These are phyloP conservation scores for Ustilago bromivora DNA, from an alignment of 1,284 basidiomycete species.

Conservation along the genomic window DNA sequence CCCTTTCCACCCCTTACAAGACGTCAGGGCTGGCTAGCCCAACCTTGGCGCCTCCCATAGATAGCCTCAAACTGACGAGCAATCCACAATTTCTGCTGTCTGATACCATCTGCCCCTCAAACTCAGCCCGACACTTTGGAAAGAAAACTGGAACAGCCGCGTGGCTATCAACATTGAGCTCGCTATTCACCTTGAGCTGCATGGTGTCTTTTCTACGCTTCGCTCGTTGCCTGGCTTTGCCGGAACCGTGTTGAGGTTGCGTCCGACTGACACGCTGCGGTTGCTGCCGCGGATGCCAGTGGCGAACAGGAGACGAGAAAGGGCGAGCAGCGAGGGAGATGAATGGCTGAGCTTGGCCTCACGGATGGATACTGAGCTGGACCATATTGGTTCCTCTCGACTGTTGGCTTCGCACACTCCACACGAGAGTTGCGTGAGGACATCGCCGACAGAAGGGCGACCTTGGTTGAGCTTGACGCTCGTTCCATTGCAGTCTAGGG, in stretches of 20 bases:
- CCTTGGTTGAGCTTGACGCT: conserved; percentile 10
- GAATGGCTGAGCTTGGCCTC: conserved; percentile 35
- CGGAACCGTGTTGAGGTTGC: conserved; percentile 11
- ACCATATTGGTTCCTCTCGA: conserved; percentile 30
- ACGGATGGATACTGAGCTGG: conserved; percentile 40
- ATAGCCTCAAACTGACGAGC: conserved; percentile 26
- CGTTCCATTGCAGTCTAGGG: conserved; percentile 6
- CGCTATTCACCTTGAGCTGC: conserved; percentile 16
- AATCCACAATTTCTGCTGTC: conserved; percentile 14
- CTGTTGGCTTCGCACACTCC: conserved; percentile 28
- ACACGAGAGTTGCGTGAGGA: conserved; percentile 34
- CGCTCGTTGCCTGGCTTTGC: conserved; percentile 20
- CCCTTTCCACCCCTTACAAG: conserved; percentile 2
- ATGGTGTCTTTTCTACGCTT: conserved; percentile 16
- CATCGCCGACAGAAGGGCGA: conserved; percentile 6
- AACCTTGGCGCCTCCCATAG: background rate
- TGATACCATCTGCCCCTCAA: conserved; percentile 1
- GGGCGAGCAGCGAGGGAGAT: background rate
- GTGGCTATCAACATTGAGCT: conserved; percentile 39
- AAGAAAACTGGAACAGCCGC: conserved; percentile 27
- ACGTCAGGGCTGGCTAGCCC: background rate
- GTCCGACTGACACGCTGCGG: conserved; percentile 7
- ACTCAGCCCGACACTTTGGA: conserved; percentile 36
- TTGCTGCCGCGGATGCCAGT: background rate
- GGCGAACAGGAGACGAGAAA: background rate